Conservation (phyloP, 169 alveolate species). For the Sarcocystis neurona region DNA sequence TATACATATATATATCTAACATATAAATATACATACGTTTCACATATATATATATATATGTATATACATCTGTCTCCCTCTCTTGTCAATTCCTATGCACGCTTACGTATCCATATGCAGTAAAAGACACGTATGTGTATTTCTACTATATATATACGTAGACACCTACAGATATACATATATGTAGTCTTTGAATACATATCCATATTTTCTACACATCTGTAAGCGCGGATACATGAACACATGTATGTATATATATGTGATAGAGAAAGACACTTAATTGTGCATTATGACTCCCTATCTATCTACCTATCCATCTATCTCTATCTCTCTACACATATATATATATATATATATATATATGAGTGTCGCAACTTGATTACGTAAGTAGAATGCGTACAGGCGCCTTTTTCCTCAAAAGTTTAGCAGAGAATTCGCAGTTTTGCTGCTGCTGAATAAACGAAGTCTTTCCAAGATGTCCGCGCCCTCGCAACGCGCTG, state of each 20-base stretch:
- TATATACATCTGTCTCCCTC: too few species aligned
- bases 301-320: too few species aligned
- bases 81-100: too few species aligned
- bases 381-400: not conserved
- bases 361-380: not conserved
- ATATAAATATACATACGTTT: not conserved
- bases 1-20: not conserved
- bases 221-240: not conserved
- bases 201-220: too few species aligned
- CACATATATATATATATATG: not conserved
- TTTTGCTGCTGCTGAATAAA: slow-evolving; percentile 69
- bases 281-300: too few species aligned
- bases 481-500: slow-evolving; percentile 58
- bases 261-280: not conserved
- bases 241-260: not conserved
- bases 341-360: not conserved
- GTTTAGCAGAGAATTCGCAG: slow-evolving; percentile 64
- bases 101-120: too few species aligned
- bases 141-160: not conserved
- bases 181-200: too few species aligned
- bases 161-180: not conserved
- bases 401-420: slow-evolving; percentile 58
- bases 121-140: too few species aligned
- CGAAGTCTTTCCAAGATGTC: slow-evolving; percentile 65
- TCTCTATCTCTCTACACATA: not conserved